Evolutionary conservation across 768 basidiomycete species (phyloP).

Genomic region (Hypholoma sublateritium): DNA sequence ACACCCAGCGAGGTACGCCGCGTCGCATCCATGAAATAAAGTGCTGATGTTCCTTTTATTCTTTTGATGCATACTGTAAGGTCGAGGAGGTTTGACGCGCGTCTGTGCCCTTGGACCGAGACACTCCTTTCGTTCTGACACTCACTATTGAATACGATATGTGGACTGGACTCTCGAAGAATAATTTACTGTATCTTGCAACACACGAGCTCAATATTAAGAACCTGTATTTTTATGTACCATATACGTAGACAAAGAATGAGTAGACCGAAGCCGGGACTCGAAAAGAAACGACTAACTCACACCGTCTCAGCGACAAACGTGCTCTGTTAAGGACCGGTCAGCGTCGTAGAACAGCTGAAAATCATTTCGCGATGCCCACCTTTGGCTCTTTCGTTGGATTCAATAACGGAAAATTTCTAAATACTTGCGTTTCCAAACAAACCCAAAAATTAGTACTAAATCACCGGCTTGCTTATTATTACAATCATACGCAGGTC

Average conservation of each 20-base stretch:
- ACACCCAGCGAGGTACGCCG: constrained; percentile 12
- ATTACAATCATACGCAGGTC: no score
- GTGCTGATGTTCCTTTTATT: background rate
- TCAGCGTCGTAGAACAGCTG: background rate
- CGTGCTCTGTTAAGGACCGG: background rate
- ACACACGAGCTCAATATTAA: background rate
- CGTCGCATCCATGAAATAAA: background rate
- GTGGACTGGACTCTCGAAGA: background rate
- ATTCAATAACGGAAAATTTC: no score
- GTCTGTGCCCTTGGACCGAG: no score
- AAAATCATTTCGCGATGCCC: no score
- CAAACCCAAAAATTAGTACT: no score
- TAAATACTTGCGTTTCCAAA: no score
- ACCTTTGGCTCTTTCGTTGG: no score
- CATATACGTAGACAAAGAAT: background rate
- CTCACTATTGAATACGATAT: background rate
- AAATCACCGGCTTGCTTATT: no score
- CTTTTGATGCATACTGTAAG: background rate
- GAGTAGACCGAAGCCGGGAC: no score
- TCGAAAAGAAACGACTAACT: no score
- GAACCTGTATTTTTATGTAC: constrained; percentile 1
- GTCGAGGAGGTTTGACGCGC: background rate
- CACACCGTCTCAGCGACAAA: no score
- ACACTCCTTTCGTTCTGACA: no score
- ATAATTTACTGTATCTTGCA: background rate